These are phyloP conservation scores for Xylaria sp. DNA, from an alignment of 2,329 filamentous ascomycete genomes.

Conservation along the genomic window DNA sequence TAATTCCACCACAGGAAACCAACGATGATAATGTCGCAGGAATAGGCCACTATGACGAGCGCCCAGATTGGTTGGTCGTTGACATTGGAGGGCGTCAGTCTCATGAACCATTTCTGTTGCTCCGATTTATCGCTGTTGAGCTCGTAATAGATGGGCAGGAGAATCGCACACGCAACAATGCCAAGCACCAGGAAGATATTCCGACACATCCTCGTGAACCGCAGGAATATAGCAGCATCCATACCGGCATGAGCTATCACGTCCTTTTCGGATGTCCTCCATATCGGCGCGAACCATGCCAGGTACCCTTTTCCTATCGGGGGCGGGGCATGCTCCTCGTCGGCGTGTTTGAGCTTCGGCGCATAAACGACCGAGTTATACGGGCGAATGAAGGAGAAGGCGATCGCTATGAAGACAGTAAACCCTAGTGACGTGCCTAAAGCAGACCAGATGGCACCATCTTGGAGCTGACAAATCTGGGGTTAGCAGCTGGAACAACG, in stretches of 20 bases:
- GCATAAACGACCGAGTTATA: conserved; percentile 93
- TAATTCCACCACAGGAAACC: conserved; percentile 93
- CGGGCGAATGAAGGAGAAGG: conserved; percentile 88
- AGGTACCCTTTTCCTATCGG: conserved; percentile 84
- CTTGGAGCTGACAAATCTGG: conserved; percentile 42
- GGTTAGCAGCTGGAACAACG: conserved; percentile 3
- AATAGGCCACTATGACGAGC: conserved; percentile 60
- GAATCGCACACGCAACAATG: conserved; percentile 72
- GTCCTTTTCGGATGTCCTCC: conserved; percentile 75
- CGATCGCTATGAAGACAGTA: conserved; percentile 71
- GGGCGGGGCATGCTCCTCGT: conserved; percentile 86
- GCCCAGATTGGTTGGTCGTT: conserved; percentile 59
- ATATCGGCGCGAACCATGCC: conserved; percentile 80
- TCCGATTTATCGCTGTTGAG: conserved; percentile 44
- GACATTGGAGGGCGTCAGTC: conserved; percentile 62
- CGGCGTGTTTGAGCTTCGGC: conserved; percentile 88
- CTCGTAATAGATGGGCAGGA: conserved; percentile 78
- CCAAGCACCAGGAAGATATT: conserved; percentile 81
- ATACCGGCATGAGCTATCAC: conserved; percentile 83
- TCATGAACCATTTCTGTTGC: conserved; percentile 53
- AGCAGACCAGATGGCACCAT: conserved; percentile 73
- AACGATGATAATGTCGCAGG: conserved; percentile 74
- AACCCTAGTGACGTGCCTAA: conserved; percentile 78
- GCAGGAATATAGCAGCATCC: conserved; percentile 88
- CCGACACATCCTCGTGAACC: conserved; percentile 87